Percentiles rank a stretch among this genome's conserved stretches.
Evolutionary conservation across 805 yeast species (phyloP).

Genomic region (Myxozyma sirexii): DNA sequence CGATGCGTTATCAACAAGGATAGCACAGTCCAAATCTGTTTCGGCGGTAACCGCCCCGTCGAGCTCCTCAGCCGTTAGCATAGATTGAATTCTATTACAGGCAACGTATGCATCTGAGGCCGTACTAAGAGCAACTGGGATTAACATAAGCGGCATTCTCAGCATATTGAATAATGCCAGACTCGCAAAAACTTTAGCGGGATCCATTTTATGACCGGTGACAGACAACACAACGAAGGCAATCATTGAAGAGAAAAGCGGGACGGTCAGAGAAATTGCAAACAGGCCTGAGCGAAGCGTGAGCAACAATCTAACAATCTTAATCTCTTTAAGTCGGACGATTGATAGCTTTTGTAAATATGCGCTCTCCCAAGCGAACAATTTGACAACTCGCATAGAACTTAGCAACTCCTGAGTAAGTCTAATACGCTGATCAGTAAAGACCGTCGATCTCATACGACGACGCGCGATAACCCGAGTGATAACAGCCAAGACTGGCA

Average conservation of each 20-base stretch:
- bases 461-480: slow-evolving; percentile 57
- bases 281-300: slow-evolving; percentile 63
- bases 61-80: slow-evolving; percentile 52
- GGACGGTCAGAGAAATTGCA: slow-evolving; percentile 67
- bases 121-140: slow-evolving; percentile 67
- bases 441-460: slow-evolving; percentile 60
- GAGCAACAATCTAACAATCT: slow-evolving; percentile 62
- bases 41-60: slow-evolving; percentile 43
- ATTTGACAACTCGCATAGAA: slow-evolving; percentile 80
- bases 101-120: slow-evolving; percentile 66
- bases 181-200: slow-evolving; percentile 72
- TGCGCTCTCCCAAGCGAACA: slow-evolving; percentile 89
- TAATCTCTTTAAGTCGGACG: slow-evolving; percentile 65
- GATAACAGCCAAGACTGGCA: slow-evolving; percentile 48
- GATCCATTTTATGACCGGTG: slow-evolving; percentile 49
- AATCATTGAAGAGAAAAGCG: slow-evolving; percentile 71
- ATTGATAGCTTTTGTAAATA: slow-evolving; percentile 59
- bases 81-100: slow-evolving; percentile 55
- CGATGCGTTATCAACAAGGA: slow-evolving; percentile 54
- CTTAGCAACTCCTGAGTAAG: slow-evolving; percentile 76
- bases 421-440: slow-evolving; percentile 77
- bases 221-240: slow-evolving; percentile 53
- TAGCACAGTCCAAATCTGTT: slow-evolving; percentile 47
- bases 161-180: slow-evolving; percentile 67
- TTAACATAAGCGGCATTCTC: slow-evolving; percentile 60